Base-by-base conservation (phyloP, 2,329 filamentous ascomycete species). In the Emmonsiellopsis sp. region DNA sequence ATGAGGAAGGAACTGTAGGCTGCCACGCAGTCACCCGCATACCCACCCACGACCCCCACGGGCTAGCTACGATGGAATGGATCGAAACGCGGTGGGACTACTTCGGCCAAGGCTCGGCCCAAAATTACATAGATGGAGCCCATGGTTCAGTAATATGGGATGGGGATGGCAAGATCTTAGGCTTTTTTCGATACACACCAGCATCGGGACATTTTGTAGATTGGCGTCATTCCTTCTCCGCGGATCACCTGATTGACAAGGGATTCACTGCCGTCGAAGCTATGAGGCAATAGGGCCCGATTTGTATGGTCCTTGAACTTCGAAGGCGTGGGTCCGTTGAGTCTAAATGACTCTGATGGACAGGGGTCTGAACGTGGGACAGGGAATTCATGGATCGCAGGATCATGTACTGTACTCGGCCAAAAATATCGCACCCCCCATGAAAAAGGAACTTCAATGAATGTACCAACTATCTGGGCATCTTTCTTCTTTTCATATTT, bases 161-260 rank as follows among this genome's bases (percentile, higher is more conserved):
- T 50, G 15, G 45, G 9, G 35, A 56, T 51, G 20, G 48, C 11
- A 43, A 54, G 5, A 53, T 61, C 2, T 20, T 57, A 3, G 59
- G 55, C 6, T 58, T 61, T 42, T 59, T 58, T 41, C 44, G 53
- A 40, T 58, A 58, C 45, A 57, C 55, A 8, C 57, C 57, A 2
- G 11, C 15, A 16, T 55, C 54, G 2, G 54, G 55, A 2, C 13
- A 40, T 11, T 56, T 57, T 46, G 13, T 42, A 16, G 58, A 59
- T 38, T 60, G 49, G 41, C 57, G 54, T 37, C 40, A 55, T 34
- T 48, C 32, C 20, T 30, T 59, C n/a, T 8, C 57, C 11, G 53
- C 46, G 4, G 57, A 57, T 26, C 35, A 56, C 35, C 51, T 57
- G 13, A 20, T 54, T 15, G n/a, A 44, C 15, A 44, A 44, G 9